Conservation (phyloP, 2,329 filamentous ascomycete species). For the Paramyrothecium sp. region DNA sequence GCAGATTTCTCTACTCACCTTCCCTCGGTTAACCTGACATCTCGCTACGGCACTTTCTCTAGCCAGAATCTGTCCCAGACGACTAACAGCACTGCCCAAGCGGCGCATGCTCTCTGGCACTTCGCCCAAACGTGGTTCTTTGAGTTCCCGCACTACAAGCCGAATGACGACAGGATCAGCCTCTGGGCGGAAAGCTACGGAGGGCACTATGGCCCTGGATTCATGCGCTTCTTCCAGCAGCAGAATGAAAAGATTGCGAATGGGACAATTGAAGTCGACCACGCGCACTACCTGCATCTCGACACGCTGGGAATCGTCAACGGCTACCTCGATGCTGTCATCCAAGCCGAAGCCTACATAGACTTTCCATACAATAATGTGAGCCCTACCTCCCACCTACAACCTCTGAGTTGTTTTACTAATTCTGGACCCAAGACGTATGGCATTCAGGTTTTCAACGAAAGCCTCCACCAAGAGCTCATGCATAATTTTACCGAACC, state of each 20-base stretch:
- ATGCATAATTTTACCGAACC: slow-evolving; percentile 26
- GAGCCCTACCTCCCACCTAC: slow-evolving; percentile 5
- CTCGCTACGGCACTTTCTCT: slow-evolving; percentile 28
- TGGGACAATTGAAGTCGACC: slow-evolving; percentile 30
- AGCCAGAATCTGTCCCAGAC: slow-evolving; percentile 26
- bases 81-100: slow-evolving; percentile 51
- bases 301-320: slow-evolving; percentile 68
- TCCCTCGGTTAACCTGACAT: slow-evolving; percentile 35
- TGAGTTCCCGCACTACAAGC: slow-evolving; percentile 58
- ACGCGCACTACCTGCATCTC: slow-evolving; percentile 51
- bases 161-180: slow-evolving; percentile 54
- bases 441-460: slow-evolving; percentile 55
- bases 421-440: slow-evolving; percentile 39
- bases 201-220: slow-evolving; percentile 66
- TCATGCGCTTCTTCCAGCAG: slow-evolving; percentile 55
- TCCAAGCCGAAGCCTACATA: slow-evolving; percentile 58
- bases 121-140: slow-evolving; percentile 62
- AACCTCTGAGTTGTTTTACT: not conserved
- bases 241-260: slow-evolving; percentile 54
- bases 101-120: slow-evolving; percentile 61
- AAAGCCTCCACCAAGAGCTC: slow-evolving; percentile 31
- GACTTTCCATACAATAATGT: slow-evolving; percentile 61
- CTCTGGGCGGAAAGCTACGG: slow-evolving; percentile 69
- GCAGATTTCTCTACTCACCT: slow-evolving; percentile 33
- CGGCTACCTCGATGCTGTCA: slow-evolving; percentile 62